Evolutionary conservation across 208 protist genomes (phyloP), one percentile per base, ranked within the genome.

Genomic region (Leishmania tarentolae): DNA sequence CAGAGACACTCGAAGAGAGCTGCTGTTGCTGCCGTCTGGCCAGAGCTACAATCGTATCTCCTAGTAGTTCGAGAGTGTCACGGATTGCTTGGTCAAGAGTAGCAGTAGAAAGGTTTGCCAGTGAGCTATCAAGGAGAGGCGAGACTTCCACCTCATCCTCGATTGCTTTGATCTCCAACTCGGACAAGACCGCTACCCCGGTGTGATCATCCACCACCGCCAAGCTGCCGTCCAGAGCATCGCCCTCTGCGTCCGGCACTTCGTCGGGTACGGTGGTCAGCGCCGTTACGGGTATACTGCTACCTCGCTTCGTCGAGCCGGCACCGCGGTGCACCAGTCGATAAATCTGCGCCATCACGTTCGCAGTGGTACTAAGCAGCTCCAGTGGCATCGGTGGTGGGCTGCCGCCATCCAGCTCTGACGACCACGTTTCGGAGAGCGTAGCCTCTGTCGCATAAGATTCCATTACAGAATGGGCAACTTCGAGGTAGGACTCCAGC

Each of bases 301-400:
- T 24, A n/a, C 44, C 61, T 37, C n/a, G 52, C 50, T 35, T 44
- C 35, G 13, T 11, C 35, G 63, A 31, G 28, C 68, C 47, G 63
- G 13, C 40, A 37, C 65, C 52, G 19, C 35, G 74, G 72, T 75
- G 76, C 35, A 69, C 42, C 17, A 86, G 61, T 46, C 79, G 85
- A 65, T 88, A 79, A 72, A 88, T 59, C 71, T 86, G 85, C 44
- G 77, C 75, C 17, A 73, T 42, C 52, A 83, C 78, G 17, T 65
- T 63, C 17, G 82, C 80, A 37, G 80, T 81, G 46, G 78, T 57
- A 76, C 85, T 80, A 35, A 88, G 76, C 70, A 83, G 63, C 44
- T 76, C 57, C 31, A 88, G 65, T 24, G 77, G 78, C 53, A 83
- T 80, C 35, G 53, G 15, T 9, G 82, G 53, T 0, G 77, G 68